Conservation (phyloP, 164 flowering plant genomes). For the Stephania japonica region DNA sequence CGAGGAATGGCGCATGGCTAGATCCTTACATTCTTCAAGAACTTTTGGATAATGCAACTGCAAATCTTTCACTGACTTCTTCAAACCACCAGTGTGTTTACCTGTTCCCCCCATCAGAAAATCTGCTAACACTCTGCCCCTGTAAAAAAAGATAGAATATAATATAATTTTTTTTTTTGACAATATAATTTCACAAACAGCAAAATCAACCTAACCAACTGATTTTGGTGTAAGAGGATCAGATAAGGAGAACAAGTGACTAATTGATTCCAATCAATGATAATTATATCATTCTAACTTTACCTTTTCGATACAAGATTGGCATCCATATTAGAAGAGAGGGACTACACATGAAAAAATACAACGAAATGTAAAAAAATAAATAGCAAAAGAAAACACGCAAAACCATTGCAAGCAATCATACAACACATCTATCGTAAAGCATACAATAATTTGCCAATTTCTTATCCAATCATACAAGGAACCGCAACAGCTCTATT, state of each 20-base stretch:
- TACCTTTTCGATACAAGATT: too few species aligned
- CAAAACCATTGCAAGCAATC: neutral
- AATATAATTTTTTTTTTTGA: neutral
- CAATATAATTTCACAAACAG: neutral
- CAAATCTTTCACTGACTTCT: constrained; percentile 50
- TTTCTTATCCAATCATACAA: too few species aligned
- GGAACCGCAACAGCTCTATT: too few species aligned
- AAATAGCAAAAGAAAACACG: neutral
- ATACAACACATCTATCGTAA: too few species aligned
- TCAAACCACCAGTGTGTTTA: constrained; percentile 30
- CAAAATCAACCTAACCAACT: neutral
- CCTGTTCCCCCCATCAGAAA: constrained; percentile 44
- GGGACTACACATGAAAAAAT: too few species aligned
- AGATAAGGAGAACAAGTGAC: neutral
- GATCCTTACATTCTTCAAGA: constrained; percentile 34
- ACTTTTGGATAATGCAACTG: constrained; percentile 24
- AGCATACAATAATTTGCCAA: too few species aligned
- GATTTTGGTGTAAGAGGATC: neutral
- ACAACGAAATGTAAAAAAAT: too few species aligned
- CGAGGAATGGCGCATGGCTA: constrained; percentile 49
- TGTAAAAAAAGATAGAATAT: neutral
- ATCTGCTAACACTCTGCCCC: constrained; percentile 26
- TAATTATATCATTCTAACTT: neutral
- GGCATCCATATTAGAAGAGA: too few species aligned
- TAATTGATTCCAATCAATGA: neutral